Evolutionary conservation across 306 rosid genomes (phyloP), one percentile per base, ranked within the genome.

Genomic region (Parietaria judaica): DNA sequence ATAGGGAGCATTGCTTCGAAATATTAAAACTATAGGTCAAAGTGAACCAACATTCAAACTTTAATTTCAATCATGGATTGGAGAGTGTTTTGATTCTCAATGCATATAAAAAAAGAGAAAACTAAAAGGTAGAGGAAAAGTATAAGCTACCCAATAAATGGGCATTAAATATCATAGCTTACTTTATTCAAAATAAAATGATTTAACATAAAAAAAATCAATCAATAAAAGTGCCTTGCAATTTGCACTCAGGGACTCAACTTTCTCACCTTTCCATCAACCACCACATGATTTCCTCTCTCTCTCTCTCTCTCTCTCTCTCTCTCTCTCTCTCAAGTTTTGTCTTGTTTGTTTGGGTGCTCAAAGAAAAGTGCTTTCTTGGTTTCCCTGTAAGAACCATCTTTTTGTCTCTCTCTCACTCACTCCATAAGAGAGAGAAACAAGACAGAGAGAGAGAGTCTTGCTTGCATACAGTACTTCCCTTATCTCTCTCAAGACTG

Each of bases 331-430:
- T 46, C 62, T 66, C n/a, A 39, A 72, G 60, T 66, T 34, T 41
- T 41, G 7, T 41, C 45, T 41, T 23, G 31, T 23, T 23, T 23
- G 31, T 23, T 41, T 8, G 45, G 45, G 45, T 41, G 45, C 45
- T 41, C 9, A 8, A 57, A 60, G n/a, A 66, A 79, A 86, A 80
- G 87, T 65, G 80, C 66, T 84, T 82, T 86, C 75, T 84, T 80
- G 86, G 83, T 76, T 82, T 80, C 77, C 80, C 74, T 76, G 77
- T 79, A 9, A 34, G 4, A 72, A 73, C 9, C 66, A 38, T 14
- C 62, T 15, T 31, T 77, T 76, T 84, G 86, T 82, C 94, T 54
- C 56, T 71, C 77, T 72, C 69, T 70, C 31, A 70, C 58, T 11
- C 44, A 67, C 13, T 41, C 17, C 59, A 14, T 16, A 35, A 6